Conservation (phyloP, 1,284 basidiomycete species). For the Sporisorium iseilematis-ciliati region DNA sequence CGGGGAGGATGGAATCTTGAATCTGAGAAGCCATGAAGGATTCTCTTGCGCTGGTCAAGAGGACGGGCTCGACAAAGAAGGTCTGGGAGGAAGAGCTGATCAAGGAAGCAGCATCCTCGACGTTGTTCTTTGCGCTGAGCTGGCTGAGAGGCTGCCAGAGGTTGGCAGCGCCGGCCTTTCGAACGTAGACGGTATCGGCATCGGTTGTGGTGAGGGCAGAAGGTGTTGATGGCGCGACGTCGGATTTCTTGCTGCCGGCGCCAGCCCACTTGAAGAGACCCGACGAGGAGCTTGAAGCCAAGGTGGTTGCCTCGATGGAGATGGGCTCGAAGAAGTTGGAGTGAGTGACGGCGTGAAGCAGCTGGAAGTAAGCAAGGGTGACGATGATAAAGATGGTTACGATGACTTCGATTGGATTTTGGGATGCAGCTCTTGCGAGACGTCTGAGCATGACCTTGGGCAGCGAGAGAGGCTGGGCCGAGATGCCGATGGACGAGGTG, state of each 20-base stretch:
- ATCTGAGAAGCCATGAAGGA: constrained; percentile 29
- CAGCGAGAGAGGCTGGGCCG: constrained; percentile 46
- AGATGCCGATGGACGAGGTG: constrained; percentile 41
- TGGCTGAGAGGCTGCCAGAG: constrained; percentile 48
- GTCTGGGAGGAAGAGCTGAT: constrained; percentile 22
- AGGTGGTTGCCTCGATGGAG: constrained; percentile 47
- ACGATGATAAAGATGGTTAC: constrained; percentile 86
- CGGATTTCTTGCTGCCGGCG: constrained; percentile 13
- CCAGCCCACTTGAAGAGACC: constrained; percentile 50
- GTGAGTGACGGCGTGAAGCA: constrained; percentile 83
- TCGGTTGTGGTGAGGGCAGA: neutral
- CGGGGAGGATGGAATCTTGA: constrained; percentile 30
- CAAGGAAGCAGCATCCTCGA: constrained; percentile 24
- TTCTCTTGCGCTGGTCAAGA: constrained; percentile 52
- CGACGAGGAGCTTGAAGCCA: constrained; percentile 53
- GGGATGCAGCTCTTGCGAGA: constrained; percentile 50
- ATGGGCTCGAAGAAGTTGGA: constrained; percentile 71
- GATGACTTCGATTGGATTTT: constrained; percentile 80
- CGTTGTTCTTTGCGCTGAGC: constrained; percentile 6
- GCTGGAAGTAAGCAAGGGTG: constrained; percentile 90
- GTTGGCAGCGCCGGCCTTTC: constrained; percentile 41
- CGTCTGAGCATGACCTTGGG: constrained; percentile 51
- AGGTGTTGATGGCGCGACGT: neutral
- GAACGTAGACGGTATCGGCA: constrained; percentile 44
- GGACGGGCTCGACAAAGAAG: constrained; percentile 56